A percentile compares a stretch with the other conserved stretches of the same genome.
Evolutionary conservation across 148 eudicot genomes (phyloP).

Genomic region (Rhododendron vialii): DNA sequence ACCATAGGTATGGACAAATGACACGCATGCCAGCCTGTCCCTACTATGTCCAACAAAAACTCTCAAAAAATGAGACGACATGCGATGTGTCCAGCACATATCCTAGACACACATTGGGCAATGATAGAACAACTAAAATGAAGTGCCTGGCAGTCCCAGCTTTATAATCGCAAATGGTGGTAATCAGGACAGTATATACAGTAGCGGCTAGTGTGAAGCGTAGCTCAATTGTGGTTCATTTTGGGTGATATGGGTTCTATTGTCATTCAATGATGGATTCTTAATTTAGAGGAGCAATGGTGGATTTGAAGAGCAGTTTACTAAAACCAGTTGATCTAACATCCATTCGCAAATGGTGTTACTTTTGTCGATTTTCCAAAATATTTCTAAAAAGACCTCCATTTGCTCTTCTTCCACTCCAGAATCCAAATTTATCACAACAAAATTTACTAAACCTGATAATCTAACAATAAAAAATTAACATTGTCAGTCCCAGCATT

Average conservation of each 20-base stretch:
- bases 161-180: not conserved
- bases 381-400: not conserved
- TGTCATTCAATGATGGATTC: not conserved
- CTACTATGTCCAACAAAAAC: not conserved
- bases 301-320: not conserved
- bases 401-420: not conserved
- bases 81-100: not conserved
- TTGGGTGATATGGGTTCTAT: not conserved
- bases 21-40: not conserved
- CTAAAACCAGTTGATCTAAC: not conserved
- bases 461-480: not conserved
- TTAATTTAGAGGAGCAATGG: not conserved
- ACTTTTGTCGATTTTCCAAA: not conserved
- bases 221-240: not conserved
- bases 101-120: not conserved
- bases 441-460: not conserved
- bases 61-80: not conserved
- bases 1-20: not conserved
- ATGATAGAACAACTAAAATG: not conserved
- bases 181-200: not conserved
- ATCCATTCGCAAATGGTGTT: not conserved
- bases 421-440: not conserved
- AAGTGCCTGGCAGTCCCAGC: not conserved
- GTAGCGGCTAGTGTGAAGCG: not conserved
- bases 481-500: not conserved